Base-by-base conservation (phyloP, 305 asterid species). In the Fraxinus floribunda region DNA sequence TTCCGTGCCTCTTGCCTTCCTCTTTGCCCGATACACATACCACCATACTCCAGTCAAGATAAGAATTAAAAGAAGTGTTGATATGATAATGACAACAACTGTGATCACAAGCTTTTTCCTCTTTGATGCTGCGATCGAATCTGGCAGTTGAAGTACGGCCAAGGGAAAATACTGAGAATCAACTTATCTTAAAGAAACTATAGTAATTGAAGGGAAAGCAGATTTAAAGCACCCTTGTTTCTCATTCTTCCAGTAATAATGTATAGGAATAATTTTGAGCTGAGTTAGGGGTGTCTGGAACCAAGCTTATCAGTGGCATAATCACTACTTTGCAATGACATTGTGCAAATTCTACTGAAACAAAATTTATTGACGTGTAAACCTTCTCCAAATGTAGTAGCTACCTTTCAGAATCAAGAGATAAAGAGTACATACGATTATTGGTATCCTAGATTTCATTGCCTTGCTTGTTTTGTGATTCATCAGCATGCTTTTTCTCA, bases 41-140 rank as follows among this genome's bases (percentile, higher is more conserved):
- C 77, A 72, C 24, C 20, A 72, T 52, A 52, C 64, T 52, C 64
- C 24, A 52, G 64, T 16, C 64, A 52, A 52, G 64, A 52, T 5
- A 1, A 52, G 64, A 52, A n/a, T 16, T 52, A 52, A 5, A 7
- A n/a, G 7, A 52, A 52, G 64, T 16, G 64, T 5, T 52, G 64
- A 52, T 52, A 52, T 35, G 20, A 46, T 16, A 39, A 36, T 76
- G 22, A 46, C 79, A 8, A 41, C 79, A 22, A 44, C 60, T 76
- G 15, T 7, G 22, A 78, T 22, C 55, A 35, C 74, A 78, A 2
- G 62, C 15, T 66, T 52, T 36, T 78, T 78, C 75, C 44, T 34
- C 57, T 78, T 78, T 11, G 76, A 72, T 32, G 73, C 81, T 10
- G 81, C 81, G 2, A 78, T 34, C 66, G 81, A 78, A 52, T 52